phyloP scores from a whole-genome alignment of 495 filamentous ascomycete species.

The Sphaerosporella brunnea region DNA sequence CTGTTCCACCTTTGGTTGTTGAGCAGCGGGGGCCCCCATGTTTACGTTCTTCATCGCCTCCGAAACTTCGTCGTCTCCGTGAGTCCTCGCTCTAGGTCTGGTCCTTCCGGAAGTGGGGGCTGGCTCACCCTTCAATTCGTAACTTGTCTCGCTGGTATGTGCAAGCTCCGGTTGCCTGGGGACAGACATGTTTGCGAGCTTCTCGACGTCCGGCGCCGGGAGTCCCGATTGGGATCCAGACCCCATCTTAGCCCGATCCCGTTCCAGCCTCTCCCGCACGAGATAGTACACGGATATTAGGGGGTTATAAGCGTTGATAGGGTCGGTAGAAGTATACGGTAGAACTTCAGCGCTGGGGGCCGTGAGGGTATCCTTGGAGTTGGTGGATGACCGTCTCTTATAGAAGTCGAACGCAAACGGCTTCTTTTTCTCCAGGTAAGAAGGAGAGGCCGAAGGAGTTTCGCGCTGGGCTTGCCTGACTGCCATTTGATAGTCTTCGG shows the following conservation, averaged over 20 bases:
- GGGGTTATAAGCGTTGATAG: conserved; percentile 83
- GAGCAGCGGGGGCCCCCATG: conserved; percentile 34
- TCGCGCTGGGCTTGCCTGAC: conserved; percentile 49
- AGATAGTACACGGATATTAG: conserved; percentile 91
- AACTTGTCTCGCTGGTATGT: conserved; percentile 66
- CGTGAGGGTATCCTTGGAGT: conserved; percentile 77
- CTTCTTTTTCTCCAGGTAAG: conserved; percentile 61
- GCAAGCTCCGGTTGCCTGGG: conserved; percentile 52
- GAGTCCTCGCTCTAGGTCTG: conserved; percentile 72
- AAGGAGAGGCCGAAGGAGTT: conserved; percentile 39
- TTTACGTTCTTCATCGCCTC: conserved; percentile 60
- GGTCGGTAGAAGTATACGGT: conserved; percentile 53
- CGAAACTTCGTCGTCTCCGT: conserved; percentile 82
- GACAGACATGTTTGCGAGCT: conserved; percentile 13
- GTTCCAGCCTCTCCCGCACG: conserved; percentile 81
- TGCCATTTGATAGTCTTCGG: conserved; percentile 78
- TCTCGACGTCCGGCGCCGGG: conserved; percentile 19
- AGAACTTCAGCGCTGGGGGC: conserved; percentile 69
- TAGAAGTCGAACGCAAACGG: conserved; percentile 92
- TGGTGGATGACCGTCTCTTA: conserved; percentile 73
- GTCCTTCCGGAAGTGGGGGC: conserved; percentile 58
- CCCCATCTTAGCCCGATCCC: conserved; percentile 37
- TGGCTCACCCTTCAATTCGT: conserved; percentile 62
- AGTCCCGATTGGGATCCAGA: conserved; percentile 13
- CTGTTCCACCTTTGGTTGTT: conserved; percentile 35